Percentiles rank a stretch among this genome's conserved stretches.
Evolutionary conservation across 306 rosid species (phyloP).

Genomic region (Castanospermum australe): DNA sequence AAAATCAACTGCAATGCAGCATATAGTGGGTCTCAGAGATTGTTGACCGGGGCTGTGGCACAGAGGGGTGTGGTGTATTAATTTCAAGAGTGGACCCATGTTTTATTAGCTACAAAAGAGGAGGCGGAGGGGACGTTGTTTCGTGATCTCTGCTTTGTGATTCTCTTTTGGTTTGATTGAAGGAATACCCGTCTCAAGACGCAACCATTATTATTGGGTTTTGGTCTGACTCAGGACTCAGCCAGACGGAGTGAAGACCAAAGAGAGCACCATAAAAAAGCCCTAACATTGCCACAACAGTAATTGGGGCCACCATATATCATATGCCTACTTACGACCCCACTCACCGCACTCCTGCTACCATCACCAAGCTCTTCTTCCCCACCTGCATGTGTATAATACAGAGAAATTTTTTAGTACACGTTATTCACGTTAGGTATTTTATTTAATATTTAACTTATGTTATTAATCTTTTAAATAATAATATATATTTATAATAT

Average conservation of each 20-base stretch:
- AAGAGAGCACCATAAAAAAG: conserved; percentile 3
- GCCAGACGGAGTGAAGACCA: conserved; percentile 13
- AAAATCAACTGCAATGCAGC: neutral
- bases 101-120: conserved; percentile 16
- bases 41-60: neutral
- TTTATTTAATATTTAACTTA: too few relatives aligned
- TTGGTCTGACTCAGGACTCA: neutral
- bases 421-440: too few relatives aligned
- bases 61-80: neutral
- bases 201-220: conserved; percentile 38
- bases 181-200: conserved; percentile 33
- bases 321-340: conserved; percentile 35
- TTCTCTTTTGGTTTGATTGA: conserved; percentile 19
- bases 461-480: too few relatives aligned
- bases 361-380: neutral
- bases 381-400: neutral
- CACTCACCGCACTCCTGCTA: conserved; percentile 28
- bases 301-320: conserved; percentile 34
- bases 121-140: neutral
- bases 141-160: conserved; percentile 24
- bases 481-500: too few relatives aligned
- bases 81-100: conserved; percentile 33
- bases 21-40: conserved; percentile 16
- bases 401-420: too few relatives aligned
- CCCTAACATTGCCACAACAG: conserved; percentile 31